Evolutionary conservation across 2,329 filamentous ascomycete genomes (phyloP).

Genomic region (Botrytis fragariae): DNA sequence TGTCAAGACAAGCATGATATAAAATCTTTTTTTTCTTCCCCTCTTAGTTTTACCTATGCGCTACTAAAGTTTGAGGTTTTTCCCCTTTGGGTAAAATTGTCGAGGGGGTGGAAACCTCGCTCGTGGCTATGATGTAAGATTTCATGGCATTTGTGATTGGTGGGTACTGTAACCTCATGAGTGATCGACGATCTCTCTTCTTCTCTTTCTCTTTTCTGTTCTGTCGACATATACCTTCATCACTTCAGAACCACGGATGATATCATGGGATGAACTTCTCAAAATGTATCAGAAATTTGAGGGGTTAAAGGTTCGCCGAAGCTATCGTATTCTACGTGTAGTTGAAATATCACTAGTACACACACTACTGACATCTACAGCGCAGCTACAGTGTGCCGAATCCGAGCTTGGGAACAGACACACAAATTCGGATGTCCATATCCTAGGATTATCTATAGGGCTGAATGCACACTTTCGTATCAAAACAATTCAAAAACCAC

Average conservation of each 20-base stretch:
- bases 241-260: too few relatives aligned
- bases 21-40: slow-evolving; percentile 13
- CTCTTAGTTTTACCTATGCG: not conserved
- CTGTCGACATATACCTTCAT: not conserved
- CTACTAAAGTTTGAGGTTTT: slow-evolving; percentile 19
- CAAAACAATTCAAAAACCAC: not conserved
- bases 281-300: too few relatives aligned
- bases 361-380: too few relatives aligned
- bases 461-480: not conserved
- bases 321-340: too few relatives aligned
- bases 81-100: slow-evolving; percentile 32
- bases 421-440: not conserved
- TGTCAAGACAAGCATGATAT: not conserved
- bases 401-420: not conserved
- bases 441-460: not conserved
- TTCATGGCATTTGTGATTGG: not conserved
- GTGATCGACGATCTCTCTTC: not conserved
- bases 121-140: slow-evolving; percentile 8
- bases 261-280: too few relatives aligned
- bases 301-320: too few relatives aligned
- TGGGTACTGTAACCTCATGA: not conserved
- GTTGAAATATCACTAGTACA: too few relatives aligned
- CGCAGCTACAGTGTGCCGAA: too few relatives aligned
- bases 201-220: not conserved
- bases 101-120: slow-evolving; percentile 25